phyloP scores from a whole-genome alignment of 371 early-diverging fungal genomes.

The Saksenaea vasiformis region DNA sequence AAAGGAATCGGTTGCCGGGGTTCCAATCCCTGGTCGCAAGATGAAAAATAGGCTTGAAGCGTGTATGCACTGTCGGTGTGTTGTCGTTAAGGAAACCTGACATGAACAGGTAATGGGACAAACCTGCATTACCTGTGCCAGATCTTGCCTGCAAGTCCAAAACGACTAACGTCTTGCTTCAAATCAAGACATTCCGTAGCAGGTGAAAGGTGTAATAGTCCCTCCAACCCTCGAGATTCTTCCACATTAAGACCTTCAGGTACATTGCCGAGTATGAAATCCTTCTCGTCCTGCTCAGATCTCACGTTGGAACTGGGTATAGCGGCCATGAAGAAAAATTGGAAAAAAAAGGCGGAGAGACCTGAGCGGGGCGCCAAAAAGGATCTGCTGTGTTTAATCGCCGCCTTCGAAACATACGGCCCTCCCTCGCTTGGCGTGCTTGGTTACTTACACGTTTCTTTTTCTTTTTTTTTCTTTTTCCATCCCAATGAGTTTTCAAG shows the following conservation, averaged over 20 bases:
- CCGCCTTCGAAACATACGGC: not conserved
- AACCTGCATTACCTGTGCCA: constrained; percentile 43
- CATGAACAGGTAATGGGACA: not conserved
- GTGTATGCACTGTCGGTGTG: constrained; percentile 42
- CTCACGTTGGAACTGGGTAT: not conserved
- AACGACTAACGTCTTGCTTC: constrained; percentile 43
- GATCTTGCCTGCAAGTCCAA: constrained; percentile 55
- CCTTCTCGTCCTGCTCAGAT: constrained; percentile 13
- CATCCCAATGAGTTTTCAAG: constrained; percentile 56
- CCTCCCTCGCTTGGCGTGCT: constrained; percentile 3
- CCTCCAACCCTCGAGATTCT: constrained; percentile 27
- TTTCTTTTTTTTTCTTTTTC: constrained; percentile 10
- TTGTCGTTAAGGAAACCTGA: not conserved
- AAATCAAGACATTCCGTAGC: constrained; percentile 18
- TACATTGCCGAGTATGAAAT: constrained; percentile 39
- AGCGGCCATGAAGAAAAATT: not conserved
- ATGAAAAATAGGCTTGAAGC: constrained; percentile 42
- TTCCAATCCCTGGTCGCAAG: constrained; percentile 13
- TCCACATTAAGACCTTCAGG: constrained; percentile 45
- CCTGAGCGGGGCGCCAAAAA: not conserved
- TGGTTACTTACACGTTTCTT: not conserved
- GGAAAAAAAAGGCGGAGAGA: not conserved
- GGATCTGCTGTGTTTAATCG: not conserved
- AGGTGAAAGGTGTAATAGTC: not conserved
- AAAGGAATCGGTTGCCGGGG: constrained; percentile 36